Base-by-base conservation (phyloP, 2,329 filamentous ascomycete genomes). In the Trichoderma breve region DNA sequence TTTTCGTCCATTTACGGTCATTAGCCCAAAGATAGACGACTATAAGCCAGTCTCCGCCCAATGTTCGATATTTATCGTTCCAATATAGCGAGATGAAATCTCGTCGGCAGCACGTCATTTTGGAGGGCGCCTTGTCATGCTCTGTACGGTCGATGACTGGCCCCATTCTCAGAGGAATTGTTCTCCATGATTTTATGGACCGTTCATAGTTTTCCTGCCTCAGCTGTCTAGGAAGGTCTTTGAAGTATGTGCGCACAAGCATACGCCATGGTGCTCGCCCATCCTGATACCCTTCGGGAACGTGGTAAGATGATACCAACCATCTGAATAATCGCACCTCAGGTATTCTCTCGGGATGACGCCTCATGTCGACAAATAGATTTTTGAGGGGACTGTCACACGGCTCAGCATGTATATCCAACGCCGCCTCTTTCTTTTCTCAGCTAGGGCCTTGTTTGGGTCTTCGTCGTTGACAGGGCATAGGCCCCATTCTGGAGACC, bases 1-100 rank as follows among this genome's bases (percentile, higher is more conserved):
- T 28, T 26, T 47, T 11, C 15, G n/a, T 11, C 65, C 65, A 68
- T 12, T 4, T 8, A 15, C 24, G 4, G 53, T 60, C 53, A 24
- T 36, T n/a, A 24, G 53, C 26, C 65, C 65, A 68, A 18, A 68
- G 34, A 60, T 47, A 68, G 55, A 68, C 53, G 6, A 68, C 32
- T 14, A 60, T 26, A 47, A 68, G 24, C 65, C 53, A 68, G 28
- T 43, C 12, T 21, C 65, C 65, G 2, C 6, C 8, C 8, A 68
- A 26, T 7, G 15, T 43, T 4, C 15, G 39, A 43, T 43, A 9
- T 43, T n/a, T 43, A 43, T 43, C 39, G 1, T 43, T 43, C 39
- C 39, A 18, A n/a, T 4, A 7, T n/a, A 21, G 47, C 12, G 65
- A 68, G 28, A 58, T 60, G 34, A n/a, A 18, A 24, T 43, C 11